Evolutionary conservation across 2,329 filamentous ascomycete genomes (phyloP), one percentile per base, ranked within the genome.

Genomic region (Thermoascus crustaceus): DNA sequence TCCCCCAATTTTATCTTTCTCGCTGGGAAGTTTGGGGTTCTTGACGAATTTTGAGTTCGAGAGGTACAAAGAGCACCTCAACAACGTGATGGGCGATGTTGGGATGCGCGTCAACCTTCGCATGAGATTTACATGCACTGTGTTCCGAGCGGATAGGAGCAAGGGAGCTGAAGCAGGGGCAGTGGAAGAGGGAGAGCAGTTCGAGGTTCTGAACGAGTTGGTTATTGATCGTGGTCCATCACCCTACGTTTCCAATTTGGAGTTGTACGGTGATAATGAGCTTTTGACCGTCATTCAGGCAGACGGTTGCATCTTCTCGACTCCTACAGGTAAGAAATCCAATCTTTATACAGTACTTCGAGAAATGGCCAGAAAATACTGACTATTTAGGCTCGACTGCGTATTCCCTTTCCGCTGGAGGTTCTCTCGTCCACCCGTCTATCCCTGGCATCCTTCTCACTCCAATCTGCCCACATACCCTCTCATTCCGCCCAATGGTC

Each of bases 111-210:
- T 96, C 41, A 96, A 94, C 55, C 71, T 98, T 48, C 86, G 91
- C 47, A 98, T 98, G 91, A 84, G 91, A 43, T 98, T 98, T 61
- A 98, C 91, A 10, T 96, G 89, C 66, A 96, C 91, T 0, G 88
- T 98, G 6, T 95, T 89, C 67, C 82, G 89, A 29, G 73, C 81
- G 46, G 77, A 67, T 42, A 54, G 55, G 5, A 63, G 55, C 34
- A 60, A 64, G 26, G 61, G 59, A 8, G 60, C 67, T 5, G 65
- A 57, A n/a, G 55, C 67, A 2, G 74, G 72, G 7, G 71, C 76
- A n/a, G 74, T 81, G 46, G 82, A 91, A 49, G 88, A 95, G 61
- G 85, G 82, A 29, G 89, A 96, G 66, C 88, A 94, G 53, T 96
- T 95, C 45, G 91, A 98, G 66, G 89, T 98, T 13, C 78, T 98